phyloP scores from a whole-genome alignment of 129 eudicot genomes.

The Mikania micrantha region DNA sequence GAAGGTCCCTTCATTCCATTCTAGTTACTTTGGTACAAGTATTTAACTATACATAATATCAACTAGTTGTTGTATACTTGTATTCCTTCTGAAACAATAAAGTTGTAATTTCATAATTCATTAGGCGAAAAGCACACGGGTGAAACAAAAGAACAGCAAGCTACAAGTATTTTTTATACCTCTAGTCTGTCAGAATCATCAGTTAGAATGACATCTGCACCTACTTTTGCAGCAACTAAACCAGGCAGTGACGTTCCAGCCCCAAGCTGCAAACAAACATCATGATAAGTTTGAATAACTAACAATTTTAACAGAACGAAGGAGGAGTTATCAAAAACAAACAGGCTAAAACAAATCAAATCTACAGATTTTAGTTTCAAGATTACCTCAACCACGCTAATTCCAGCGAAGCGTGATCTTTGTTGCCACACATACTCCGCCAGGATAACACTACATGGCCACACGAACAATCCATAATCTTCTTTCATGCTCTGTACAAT shows the following conservation, averaged over 20 bases:
- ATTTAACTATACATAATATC: not conserved
- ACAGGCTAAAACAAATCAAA: not conserved
- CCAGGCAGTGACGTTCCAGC: slow-evolving; percentile 98
- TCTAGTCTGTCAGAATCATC: slow-evolving; percentile 52
- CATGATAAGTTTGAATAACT: not conserved
- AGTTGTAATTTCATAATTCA: too few relatives aligned
- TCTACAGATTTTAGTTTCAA: not conserved
- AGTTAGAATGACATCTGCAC: slow-evolving; percentile 68
- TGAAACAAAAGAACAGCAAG: not conserved
- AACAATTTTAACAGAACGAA: not conserved
- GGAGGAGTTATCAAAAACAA: not conserved
- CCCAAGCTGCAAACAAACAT: slow-evolving; percentile 56
- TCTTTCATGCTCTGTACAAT: slow-evolving; percentile 69
- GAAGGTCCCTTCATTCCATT: not conserved
- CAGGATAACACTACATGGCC: slow-evolving; percentile 82
- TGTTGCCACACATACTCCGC: slow-evolving; percentile 97
- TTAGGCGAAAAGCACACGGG: not conserved
- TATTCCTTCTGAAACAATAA: not conserved
- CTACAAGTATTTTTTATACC: slow-evolving; percentile 33
- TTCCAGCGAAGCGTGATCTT: slow-evolving; percentile 49
- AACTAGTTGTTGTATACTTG: not conserved
- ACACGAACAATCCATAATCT: slow-evolving; percentile 83
- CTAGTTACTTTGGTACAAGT: not conserved
- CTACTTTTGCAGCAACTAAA: slow-evolving; percentile 82
- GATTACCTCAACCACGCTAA: slow-evolving; percentile 66